Percentiles rank a stretch among this genome's conserved stretches.
These are phyloP conservation scores for Malus hybrid DNA, from an alignment of 331 rosid species.

Conservation along the genomic window DNA sequence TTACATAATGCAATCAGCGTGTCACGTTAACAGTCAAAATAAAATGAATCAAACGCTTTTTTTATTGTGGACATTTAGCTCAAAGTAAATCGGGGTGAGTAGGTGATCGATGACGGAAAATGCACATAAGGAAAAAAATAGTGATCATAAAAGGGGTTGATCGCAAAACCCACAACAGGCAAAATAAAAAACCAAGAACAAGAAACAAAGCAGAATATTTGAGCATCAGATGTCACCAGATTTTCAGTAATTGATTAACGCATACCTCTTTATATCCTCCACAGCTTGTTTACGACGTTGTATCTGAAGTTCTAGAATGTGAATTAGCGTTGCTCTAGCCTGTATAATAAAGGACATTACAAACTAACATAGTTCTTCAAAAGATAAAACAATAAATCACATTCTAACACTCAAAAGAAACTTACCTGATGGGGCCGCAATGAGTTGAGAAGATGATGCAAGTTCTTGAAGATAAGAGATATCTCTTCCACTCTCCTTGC, in stretches of 20 bases:
- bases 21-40: not conserved
- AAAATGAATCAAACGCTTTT: not conserved
- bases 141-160: not conserved
- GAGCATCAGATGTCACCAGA: not conserved
- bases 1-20: not conserved
- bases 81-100: not conserved
- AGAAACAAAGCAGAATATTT: not conserved
- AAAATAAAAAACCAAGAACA: no score
- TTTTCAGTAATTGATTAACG: not conserved
- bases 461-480: slow-evolving; percentile 81
- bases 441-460: slow-evolving; percentile 87
- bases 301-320: slow-evolving; percentile 83
- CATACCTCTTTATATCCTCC: slow-evolving; percentile 88
- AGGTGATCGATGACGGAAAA: not conserved
- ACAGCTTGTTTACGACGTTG: slow-evolving; percentile 84
- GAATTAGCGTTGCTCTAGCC: slow-evolving; percentile 89
- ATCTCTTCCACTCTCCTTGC: slow-evolving; percentile 94
- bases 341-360: slow-evolving; percentile 16
- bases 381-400: not conserved
- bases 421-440: slow-evolving; percentile 87
- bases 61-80: not conserved
- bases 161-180: not conserved
- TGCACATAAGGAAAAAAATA: no score
- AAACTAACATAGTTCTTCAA: not conserved
- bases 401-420: not conserved